Evolutionary conservation across 495 filamentous ascomycete genomes (phyloP).

Genomic region (Xylaria castorea): DNA sequence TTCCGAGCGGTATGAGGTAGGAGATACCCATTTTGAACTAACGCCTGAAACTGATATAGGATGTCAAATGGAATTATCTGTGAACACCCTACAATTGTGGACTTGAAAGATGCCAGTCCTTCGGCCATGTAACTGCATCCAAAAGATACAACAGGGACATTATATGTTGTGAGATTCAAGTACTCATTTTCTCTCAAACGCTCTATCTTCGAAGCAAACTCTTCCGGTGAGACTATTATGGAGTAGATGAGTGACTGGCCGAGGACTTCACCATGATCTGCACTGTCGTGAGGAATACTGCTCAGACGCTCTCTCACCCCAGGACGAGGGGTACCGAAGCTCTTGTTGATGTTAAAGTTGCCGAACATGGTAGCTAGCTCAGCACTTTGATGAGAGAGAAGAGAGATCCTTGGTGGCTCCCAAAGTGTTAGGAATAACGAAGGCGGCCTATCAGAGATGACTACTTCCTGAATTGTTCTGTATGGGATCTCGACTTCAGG

Average conservation of each 20-base stretch:
- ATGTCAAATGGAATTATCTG: conserved; percentile 42
- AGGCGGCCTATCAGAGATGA: conserved; percentile 27
- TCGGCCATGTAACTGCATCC: conserved; percentile 31
- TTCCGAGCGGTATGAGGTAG: conserved; percentile 49
- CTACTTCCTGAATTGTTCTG: conserved; percentile 34
- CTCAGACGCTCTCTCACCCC: conserved; percentile 29
- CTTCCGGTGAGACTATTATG: conserved; percentile 30
- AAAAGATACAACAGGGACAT: conserved; percentile 18
- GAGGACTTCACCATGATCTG: conserved; percentile 33
- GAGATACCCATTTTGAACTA: conserved; percentile 60
- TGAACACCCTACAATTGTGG: conserved; percentile 23
- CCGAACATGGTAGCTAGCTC: conserved; percentile 14
- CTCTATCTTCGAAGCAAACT: conserved; percentile 30
- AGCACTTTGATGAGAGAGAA: background rate
- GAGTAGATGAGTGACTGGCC: conserved; percentile 40
- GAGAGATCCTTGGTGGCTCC: conserved; percentile 36
- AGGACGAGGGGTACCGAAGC: background rate
- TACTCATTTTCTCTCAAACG: conserved; percentile 36
- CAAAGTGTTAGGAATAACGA: conserved; percentile 36
- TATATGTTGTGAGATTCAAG: conserved; percentile 36
- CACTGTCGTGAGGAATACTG: conserved; percentile 29
- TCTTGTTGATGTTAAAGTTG: background rate
- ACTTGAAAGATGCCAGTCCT: conserved; percentile 29
- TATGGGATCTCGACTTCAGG: conserved; percentile 37
- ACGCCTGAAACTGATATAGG: conserved; percentile 58